Conservation (phyloP, 1,284 basidiomycete genomes). For the Ustilago loliicola region DNA sequence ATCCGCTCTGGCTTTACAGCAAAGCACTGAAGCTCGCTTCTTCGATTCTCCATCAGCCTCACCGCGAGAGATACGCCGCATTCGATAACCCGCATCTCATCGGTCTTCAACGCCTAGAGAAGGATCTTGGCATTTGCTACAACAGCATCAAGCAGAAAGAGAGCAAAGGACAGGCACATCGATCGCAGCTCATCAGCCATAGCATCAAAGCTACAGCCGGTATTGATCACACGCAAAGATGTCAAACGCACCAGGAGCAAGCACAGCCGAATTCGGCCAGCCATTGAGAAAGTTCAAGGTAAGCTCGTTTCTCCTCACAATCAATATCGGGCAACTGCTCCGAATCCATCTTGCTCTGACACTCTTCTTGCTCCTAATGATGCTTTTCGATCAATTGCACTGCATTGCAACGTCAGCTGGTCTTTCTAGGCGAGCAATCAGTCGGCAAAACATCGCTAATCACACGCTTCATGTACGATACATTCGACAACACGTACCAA, state of each 20-base stretch:
- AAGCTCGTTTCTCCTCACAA: background rate
- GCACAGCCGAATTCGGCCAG: slow-evolving; percentile 66
- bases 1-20: too few species aligned
- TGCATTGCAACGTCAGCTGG: slow-evolving; percentile 45
- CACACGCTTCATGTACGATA: slow-evolving; percentile 97
- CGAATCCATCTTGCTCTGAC: background rate
- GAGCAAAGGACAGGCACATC: background rate
- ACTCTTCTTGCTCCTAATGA: background rate
- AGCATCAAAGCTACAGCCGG: too few species aligned
- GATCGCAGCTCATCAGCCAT: background rate
- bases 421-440: slow-evolving; percentile 67
- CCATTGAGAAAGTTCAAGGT: slow-evolving; percentile 70
- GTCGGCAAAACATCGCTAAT: slow-evolving; percentile 86
- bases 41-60: too few species aligned
- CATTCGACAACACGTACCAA: slow-evolving; percentile 99
- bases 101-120: too few species aligned
- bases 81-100: too few species aligned
- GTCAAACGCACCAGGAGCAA: slow-evolving; percentile 52
- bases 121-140: too few species aligned
- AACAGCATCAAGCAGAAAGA: background rate
- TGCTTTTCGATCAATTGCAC: background rate
- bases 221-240: slow-evolving; percentile 11
- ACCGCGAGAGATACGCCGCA: too few species aligned
- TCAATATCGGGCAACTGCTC: background rate
- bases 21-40: too few species aligned